Percentiles rank a stretch among this genome's conserved stretches.
These are phyloP conservation scores for Sporobolomyces roseus DNA, from an alignment of 768 basidiomycete genomes.

Conservation along the genomic window DNA sequence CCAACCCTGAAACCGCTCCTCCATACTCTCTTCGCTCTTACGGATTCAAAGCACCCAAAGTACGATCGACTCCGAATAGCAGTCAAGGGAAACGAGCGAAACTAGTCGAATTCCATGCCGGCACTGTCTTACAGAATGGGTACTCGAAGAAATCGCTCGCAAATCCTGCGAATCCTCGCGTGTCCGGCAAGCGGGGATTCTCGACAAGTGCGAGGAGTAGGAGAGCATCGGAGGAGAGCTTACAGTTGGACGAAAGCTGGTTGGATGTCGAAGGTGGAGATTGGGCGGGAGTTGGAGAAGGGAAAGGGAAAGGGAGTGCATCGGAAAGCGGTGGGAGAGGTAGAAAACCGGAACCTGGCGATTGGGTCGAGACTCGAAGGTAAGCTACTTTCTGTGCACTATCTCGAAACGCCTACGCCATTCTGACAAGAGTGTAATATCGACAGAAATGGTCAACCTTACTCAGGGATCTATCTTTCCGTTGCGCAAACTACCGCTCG, in stretches of 20 bases:
- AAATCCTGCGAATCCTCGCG: neutral
- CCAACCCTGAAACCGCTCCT: neutral
- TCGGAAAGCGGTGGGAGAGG: neutral
- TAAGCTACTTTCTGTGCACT: neutral
- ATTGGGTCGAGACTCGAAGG: conserved; percentile 23
- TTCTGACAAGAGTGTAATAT: no score
- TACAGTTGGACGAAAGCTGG: neutral
- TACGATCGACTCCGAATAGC: neutral
- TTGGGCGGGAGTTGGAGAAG: no score
- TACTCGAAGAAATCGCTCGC: neutral
- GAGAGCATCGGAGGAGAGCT: conserved; percentile 1
- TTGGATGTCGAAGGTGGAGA: neutral
- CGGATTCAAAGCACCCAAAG: conserved; percentile 3
- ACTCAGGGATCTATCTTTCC: conserved; percentile 17
- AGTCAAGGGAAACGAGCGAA: neutral
- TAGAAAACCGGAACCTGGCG: conserved; percentile 6
- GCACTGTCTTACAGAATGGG: neutral
- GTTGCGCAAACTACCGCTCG: neutral
- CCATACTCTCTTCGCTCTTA: neutral
- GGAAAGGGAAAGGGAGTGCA: no score
- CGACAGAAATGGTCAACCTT: neutral
- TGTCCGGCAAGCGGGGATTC: neutral
- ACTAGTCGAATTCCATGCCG: conserved; percentile 3
- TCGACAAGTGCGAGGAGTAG: neutral
- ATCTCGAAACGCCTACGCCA: no score